Evolutionary conservation across 176 grass and related monocot species (phyloP).

Genomic region (Lolium multiflorum): DNA sequence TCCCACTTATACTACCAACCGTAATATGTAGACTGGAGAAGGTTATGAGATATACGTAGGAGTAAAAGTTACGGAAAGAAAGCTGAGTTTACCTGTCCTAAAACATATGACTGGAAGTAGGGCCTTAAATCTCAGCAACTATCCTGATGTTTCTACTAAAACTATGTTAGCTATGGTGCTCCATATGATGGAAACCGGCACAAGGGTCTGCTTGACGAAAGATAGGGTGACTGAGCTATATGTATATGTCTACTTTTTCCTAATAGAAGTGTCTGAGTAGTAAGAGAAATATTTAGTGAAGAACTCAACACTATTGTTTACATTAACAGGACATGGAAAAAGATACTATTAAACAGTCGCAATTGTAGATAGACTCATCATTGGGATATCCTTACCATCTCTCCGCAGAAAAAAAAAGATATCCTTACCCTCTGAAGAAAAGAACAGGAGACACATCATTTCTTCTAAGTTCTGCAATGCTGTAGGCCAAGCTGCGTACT

Average conservation of each 20-base stretch:
- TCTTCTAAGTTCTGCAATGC: not conserved
- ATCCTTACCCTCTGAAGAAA: slow-evolving; percentile 4
- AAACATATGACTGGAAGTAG: too few relatives aligned
- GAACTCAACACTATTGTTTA: slow-evolving; percentile 14
- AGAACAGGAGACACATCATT: not conserved
- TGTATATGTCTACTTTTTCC: too few relatives aligned
- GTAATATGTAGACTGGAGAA: not conserved
- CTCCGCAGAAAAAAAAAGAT: not conserved
- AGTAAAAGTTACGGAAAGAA: too few relatives aligned
- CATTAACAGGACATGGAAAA: not conserved
- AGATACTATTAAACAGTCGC: not conserved
- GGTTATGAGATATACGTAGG: not conserved
- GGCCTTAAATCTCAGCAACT: too few relatives aligned
- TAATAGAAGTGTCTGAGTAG: too few relatives aligned
- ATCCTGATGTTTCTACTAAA: too few relatives aligned
- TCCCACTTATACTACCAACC: not conserved
- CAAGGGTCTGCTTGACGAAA: too few relatives aligned
- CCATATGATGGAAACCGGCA: too few relatives aligned
- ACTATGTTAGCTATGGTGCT: too few relatives aligned
- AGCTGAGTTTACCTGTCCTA: too few relatives aligned
- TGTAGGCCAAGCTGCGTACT: not conserved
- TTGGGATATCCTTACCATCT: too few relatives aligned
- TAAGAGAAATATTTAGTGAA: not conserved
- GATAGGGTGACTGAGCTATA: too few relatives aligned
- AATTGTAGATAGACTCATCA: not conserved